Evolutionary conservation across 2,329 filamentous ascomycete genomes (phyloP).

Genomic region (Davidsoniella virescens): DNA sequence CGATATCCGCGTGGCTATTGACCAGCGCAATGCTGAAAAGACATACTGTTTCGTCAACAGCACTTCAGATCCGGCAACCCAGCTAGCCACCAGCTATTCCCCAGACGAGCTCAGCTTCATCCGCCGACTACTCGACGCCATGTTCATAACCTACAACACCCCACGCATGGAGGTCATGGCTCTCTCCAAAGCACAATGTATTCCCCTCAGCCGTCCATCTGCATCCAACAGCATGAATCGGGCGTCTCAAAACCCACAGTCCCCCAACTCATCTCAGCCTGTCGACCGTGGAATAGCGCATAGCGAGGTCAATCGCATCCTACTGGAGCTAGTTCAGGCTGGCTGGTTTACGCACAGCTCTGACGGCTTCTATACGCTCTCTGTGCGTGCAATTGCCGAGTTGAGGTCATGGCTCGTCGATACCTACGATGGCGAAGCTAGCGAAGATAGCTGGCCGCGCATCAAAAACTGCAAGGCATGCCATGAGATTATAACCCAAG

Average conservation of each 20-base stretch:
- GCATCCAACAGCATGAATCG: conserved; percentile 15
- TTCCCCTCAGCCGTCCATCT: conserved; percentile 46
- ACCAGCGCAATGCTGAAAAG: conserved; percentile 51
- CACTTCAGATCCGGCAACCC: conserved; percentile 67
- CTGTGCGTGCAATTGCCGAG: conserved; percentile 68
- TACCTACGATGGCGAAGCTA: conserved; percentile 56
- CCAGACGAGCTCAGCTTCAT: conserved; percentile 81
- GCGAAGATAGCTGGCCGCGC: conserved; percentile 46
- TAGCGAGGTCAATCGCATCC: conserved; percentile 57
- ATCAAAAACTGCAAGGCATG: conserved; percentile 84
- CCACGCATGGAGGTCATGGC: conserved; percentile 69
- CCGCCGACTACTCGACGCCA: conserved; percentile 71
- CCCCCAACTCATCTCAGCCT: conserved; percentile 20
- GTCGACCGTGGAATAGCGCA: conserved; percentile 49
- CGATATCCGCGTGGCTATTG: conserved; percentile 60
- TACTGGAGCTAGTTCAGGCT: conserved; percentile 55
- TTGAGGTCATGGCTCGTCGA: conserved; percentile 69
- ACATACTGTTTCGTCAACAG: conserved; percentile 79
- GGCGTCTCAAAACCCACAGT: conserved; percentile 19
- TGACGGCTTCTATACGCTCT: conserved; percentile 58
- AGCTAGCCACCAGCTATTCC: conserved; percentile 66
- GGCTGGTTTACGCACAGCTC: conserved; percentile 70
- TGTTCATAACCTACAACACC: conserved; percentile 83
- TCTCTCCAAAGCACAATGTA: conserved; percentile 61
- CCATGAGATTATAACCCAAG: conserved; percentile 73